Percentiles rank a stretch among this genome's conserved stretches.
These are phyloP conservation scores for Magnusiomyces suaveolens DNA, from an alignment of 1,139 yeast species.

Conservation along the genomic window DNA sequence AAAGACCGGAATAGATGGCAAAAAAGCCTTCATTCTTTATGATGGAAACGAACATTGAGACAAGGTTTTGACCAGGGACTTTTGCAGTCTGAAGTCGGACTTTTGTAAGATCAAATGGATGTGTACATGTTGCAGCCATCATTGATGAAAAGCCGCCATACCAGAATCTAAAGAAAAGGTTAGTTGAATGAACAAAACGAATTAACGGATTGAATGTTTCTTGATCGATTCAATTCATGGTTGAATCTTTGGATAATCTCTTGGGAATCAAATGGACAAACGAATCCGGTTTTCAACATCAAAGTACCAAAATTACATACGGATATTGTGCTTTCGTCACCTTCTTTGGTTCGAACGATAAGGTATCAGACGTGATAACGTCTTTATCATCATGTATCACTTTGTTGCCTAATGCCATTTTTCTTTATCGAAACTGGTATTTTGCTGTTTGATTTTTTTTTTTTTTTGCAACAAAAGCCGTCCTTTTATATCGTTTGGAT, in stretches of 20 bases:
- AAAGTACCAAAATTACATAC: too few species aligned
- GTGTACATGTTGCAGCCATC: slow-evolving; percentile 38
- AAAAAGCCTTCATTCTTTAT: slow-evolving; percentile 54
- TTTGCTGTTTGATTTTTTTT: too few species aligned
- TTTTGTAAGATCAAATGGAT: slow-evolving; percentile 77
- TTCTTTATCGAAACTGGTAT: too few species aligned
- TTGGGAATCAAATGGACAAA: too few species aligned
- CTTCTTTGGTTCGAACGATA: background rate
- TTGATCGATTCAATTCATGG: too few species aligned
- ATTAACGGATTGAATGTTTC: too few species aligned
- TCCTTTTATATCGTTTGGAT: too few species aligned
- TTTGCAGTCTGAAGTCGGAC: slow-evolving; percentile 70
- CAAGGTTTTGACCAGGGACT: slow-evolving; percentile 46
- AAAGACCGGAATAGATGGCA: slow-evolving; percentile 68
- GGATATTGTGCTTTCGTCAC: background rate
- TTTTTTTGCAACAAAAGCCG: too few species aligned
- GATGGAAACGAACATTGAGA: slow-evolving; percentile 52
- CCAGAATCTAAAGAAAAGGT: slow-evolving; percentile 37
- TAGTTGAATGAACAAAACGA: background rate
- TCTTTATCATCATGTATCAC: background rate
- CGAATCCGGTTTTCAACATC: too few species aligned
- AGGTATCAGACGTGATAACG: background rate
- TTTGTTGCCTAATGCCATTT: too few species aligned
- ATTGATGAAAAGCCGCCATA: slow-evolving; percentile 43
- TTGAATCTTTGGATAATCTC: too few species aligned